Percentiles rank a stretch among this genome's conserved stretches.
Conservation (phyloP, 2,329 filamentous ascomycete genomes). For the Aureobasidium melanogenum region DNA sequence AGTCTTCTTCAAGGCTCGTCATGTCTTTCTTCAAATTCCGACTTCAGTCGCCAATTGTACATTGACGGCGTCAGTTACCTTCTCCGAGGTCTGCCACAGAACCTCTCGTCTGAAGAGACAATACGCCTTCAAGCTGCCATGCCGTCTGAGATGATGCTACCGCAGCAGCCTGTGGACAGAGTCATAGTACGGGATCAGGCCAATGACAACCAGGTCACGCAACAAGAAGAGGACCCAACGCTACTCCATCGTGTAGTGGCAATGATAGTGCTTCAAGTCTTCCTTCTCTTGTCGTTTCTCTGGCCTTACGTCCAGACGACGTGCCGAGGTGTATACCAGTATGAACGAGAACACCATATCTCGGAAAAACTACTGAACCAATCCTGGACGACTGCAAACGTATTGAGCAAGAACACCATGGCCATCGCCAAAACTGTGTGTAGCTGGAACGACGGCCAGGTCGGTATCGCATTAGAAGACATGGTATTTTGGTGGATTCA, state of each 20-base stretch:
- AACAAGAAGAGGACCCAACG: constrained; percentile 28
- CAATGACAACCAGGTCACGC: neutral
- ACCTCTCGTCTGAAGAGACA: constrained; percentile 48
- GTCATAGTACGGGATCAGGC: neutral
- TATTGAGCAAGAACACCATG: constrained; percentile 44
- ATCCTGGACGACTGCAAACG: constrained; percentile 45
- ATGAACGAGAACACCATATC: constrained; percentile 59
- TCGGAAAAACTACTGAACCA: constrained; percentile 48
- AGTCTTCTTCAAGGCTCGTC: constrained; percentile 41
- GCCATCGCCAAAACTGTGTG: constrained; percentile 47
- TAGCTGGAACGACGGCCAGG: constrained; percentile 54
- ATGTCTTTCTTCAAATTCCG: constrained; percentile 24
- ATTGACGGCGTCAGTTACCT: constrained; percentile 56
- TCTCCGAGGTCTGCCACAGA: constrained; percentile 51
- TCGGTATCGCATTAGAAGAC: constrained; percentile 51
- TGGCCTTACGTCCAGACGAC: constrained; percentile 52
- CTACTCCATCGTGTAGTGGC: constrained; percentile 53
- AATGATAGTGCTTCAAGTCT: constrained; percentile 46
- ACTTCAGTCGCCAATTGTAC: constrained; percentile 54
- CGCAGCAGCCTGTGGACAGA: neutral
- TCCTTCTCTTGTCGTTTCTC: constrained; percentile 52
- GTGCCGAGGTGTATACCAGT: constrained; percentile 46
- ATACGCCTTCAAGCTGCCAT: constrained; percentile 44
- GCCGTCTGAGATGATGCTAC: constrained; percentile 28
- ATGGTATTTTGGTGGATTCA: constrained; percentile 53